These are phyloP conservation scores for Malus hybrid DNA, from an alignment of 331 rosid genomes.

Conservation along the genomic window DNA sequence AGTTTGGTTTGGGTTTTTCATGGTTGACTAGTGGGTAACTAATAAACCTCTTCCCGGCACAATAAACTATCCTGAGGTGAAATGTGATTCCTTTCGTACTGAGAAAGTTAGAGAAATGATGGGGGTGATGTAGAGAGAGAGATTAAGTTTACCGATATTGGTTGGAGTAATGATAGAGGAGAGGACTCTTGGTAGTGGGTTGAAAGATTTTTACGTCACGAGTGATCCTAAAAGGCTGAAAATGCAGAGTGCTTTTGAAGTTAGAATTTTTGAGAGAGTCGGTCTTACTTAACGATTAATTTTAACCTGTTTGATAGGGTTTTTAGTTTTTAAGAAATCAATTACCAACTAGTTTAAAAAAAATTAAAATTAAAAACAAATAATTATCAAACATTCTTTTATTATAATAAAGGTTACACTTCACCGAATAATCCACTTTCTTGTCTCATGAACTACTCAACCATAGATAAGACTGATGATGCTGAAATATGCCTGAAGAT, in stretches of 20 bases:
- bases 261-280: background rate
- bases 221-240: constrained; percentile 19
- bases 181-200: constrained; percentile 4
- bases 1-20: no score
- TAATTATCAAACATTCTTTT: no score
- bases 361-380: no score
- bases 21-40: no score
- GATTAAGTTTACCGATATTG: constrained; percentile 8
- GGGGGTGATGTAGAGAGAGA: constrained; percentile 1
- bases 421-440: constrained; percentile 13
- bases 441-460: constrained; percentile 8
- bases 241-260: background rate
- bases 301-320: no score
- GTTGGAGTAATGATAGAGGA: constrained; percentile 31
- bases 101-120: constrained; percentile 18
- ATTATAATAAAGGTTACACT: background rate
- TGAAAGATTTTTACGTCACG: background rate
- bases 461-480: background rate
- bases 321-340: no score
- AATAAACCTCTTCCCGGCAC: background rate
- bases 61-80: background rate
- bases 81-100: background rate
- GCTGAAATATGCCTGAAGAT: background rate
- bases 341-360: no score
- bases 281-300: no score